Percentiles rank a stretch among this genome's conserved stretches.
Evolutionary conservation across 164 flowering plant species (phyloP).

Genomic region (Vitis vinifera): DNA sequence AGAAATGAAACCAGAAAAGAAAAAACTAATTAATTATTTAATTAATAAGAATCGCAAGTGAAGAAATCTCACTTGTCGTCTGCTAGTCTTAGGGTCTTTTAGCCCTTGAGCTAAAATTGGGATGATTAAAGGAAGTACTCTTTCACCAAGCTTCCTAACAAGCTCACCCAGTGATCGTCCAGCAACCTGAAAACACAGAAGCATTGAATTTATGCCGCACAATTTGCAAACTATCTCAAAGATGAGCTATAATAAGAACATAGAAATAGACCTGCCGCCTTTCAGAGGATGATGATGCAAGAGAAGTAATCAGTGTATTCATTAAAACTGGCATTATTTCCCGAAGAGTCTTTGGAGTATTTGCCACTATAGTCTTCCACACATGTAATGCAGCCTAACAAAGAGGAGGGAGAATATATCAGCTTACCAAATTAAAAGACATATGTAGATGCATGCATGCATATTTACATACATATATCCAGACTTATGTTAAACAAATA

Average conservation of each 20-base stretch:
- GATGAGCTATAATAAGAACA: not conserved
- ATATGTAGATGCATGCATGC: not conserved
- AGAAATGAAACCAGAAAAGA: not conserved
- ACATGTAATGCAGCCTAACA: conserved; percentile 97
- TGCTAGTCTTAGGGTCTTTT: conserved; percentile 64
- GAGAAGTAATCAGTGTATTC: conserved; percentile 85
- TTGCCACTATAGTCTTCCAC: conserved; percentile 98
- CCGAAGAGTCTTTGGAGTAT: conserved; percentile 95
- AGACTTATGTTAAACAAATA: not conserved
- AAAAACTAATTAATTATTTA: not conserved
- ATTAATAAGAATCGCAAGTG: not conserved
- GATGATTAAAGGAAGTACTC: conserved; percentile 91
- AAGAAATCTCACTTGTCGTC: conserved; percentile 78
- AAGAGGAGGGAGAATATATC: not conserved
- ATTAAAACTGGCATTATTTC: conserved; percentile 98
- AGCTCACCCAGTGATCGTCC: conserved; percentile 95
- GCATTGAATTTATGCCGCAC: not conserved
- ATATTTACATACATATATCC: not conserved
- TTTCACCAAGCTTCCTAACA: conserved; percentile 98
- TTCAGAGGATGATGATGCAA: conserved; percentile 95
- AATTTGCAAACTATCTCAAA: not conserved
- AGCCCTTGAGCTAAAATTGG: conserved; percentile 86
- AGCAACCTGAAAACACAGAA: conserved; percentile 61
- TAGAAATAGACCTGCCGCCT: conserved; percentile 80
- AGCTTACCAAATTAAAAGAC: not conserved